phyloP scores from a whole-genome alignment of 805 yeast species.

The Starmerella riodocensis region DNA sequence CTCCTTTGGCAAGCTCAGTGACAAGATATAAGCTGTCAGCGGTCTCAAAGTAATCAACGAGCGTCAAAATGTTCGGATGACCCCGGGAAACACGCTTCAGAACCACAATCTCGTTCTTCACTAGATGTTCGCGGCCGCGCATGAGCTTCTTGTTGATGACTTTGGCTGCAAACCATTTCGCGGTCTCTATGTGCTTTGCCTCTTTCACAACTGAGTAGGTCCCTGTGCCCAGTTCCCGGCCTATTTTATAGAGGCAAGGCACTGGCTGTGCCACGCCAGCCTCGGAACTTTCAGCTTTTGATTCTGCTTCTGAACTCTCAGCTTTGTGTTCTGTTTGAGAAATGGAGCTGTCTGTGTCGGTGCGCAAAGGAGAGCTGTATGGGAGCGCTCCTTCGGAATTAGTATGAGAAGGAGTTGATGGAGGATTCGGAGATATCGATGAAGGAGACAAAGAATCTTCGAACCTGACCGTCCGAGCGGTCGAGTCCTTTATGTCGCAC shows the following conservation, averaged over 20 bases:
- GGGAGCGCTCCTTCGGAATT: too few species aligned
- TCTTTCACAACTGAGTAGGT: slow-evolving; percentile 34
- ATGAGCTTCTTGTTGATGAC: slow-evolving; percentile 38
- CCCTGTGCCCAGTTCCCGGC: slow-evolving; percentile 32
- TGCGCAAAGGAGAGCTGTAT: too few species aligned
- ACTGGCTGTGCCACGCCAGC: slow-evolving; percentile 6
- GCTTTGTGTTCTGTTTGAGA: too few species aligned
- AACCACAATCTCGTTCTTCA: slow-evolving; percentile 50
- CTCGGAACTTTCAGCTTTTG: background rate
- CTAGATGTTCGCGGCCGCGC: slow-evolving; percentile 40
- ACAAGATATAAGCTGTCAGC: slow-evolving; percentile 39
- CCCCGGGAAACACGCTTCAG: slow-evolving; percentile 39
- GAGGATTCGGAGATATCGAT: too few species aligned
- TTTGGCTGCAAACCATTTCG: slow-evolving; percentile 41
- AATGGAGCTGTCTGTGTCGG: too few species aligned
- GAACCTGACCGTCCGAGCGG: too few species aligned
- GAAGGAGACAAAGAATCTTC: too few species aligned
- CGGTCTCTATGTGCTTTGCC: slow-evolving; percentile 31
- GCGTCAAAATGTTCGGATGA: slow-evolving; percentile 44
- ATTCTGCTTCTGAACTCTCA: background rate
- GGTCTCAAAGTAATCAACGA: slow-evolving; percentile 62
- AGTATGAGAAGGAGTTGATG: too few species aligned
- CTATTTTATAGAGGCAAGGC: slow-evolving; percentile 21
- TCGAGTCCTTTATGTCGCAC: too few species aligned
- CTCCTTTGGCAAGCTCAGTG: slow-evolving; percentile 55